Evolutionary conservation across 2,329 filamentous ascomycete genomes (phyloP).

Genomic region (Onygenales sp.): DNA sequence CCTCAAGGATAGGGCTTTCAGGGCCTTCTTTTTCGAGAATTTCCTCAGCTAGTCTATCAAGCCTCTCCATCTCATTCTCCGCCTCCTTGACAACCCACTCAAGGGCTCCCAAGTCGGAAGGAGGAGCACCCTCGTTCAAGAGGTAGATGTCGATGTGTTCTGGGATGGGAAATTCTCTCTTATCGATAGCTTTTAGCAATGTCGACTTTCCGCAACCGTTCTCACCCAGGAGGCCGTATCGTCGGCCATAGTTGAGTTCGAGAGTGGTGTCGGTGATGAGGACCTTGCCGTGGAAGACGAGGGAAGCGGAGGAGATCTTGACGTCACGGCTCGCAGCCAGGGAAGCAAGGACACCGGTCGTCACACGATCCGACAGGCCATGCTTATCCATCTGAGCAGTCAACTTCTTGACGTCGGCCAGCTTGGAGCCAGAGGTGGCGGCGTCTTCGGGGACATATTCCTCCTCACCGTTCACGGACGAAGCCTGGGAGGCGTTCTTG

Average conservation of each 20-base stretch:
- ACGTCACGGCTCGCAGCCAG: slow-evolving; percentile 79
- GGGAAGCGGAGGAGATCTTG: slow-evolving; percentile 86
- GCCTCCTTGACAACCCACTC: slow-evolving; percentile 97
- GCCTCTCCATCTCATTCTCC: slow-evolving; percentile 79
- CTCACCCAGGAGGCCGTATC: slow-evolving; percentile 92
- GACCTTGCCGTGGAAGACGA: slow-evolving; percentile 97
- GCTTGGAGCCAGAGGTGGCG: slow-evolving; percentile 62
- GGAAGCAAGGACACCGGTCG: slow-evolving; percentile 89
- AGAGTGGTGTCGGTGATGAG: slow-evolving; percentile 89
- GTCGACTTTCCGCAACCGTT: slow-evolving; percentile 99
- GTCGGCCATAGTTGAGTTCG: slow-evolving; percentile 83
- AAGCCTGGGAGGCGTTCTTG: slow-evolving; percentile 53
- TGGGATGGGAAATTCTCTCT: slow-evolving; percentile 90
- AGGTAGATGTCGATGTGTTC: slow-evolving; percentile 98
- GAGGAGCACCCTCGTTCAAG: slow-evolving; percentile 90
- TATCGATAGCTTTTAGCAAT: slow-evolving; percentile 87
- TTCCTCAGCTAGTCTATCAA: slow-evolving; percentile 82
- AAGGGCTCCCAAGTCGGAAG: slow-evolving; percentile 77
- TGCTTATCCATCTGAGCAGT: slow-evolving; percentile 91
- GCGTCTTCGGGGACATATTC: slow-evolving; percentile 60
- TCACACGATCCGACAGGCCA: slow-evolving; percentile 93
- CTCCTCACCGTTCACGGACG: slow-evolving; percentile 63
- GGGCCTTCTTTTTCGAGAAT: slow-evolving; percentile 87
- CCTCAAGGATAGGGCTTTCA: slow-evolving; percentile 80
- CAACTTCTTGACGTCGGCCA: slow-evolving; percentile 75